Percentiles rank a stretch among this genome's conserved stretches.
These are phyloP conservation scores for Aspergillus novoparasiticus DNA, from an alignment of 2,329 filamentous ascomycete genomes.

Conservation along the genomic window DNA sequence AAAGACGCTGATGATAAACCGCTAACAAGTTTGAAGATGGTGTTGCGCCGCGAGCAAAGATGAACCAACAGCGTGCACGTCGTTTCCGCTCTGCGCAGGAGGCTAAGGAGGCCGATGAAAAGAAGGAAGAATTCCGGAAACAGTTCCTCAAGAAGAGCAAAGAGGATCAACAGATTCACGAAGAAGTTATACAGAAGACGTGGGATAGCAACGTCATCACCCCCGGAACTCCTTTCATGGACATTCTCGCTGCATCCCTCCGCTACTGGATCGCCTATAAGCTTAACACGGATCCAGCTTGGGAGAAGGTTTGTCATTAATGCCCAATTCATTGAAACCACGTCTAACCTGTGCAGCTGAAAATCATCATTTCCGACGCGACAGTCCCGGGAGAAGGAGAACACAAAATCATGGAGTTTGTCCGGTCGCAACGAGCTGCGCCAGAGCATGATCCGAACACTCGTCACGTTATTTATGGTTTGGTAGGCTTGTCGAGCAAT, in stretches of 20 bases:
- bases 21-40: constrained; percentile 64
- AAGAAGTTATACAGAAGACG: constrained; percentile 74
- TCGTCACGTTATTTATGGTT: constrained; percentile 93
- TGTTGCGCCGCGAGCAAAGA: constrained; percentile 95
- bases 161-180: constrained; percentile 63
- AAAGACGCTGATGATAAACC: neutral
- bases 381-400: constrained; percentile 97
- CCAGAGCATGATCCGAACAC: constrained; percentile 95
- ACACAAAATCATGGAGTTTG: constrained; percentile 99
- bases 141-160: constrained; percentile 76
- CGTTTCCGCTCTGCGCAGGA: constrained; percentile 94
- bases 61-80: constrained; percentile 98
- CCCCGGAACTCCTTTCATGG: constrained; percentile 98
- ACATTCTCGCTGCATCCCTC: constrained; percentile 84
- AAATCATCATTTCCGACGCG: constrained; percentile 97
- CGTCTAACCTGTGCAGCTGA: constrained; percentile 57
- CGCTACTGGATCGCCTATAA: constrained; percentile 98
- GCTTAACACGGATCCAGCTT: constrained; percentile 92
- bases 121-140: constrained; percentile 85
- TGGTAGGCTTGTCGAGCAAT: constrained; percentile 46
- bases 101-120: constrained; percentile 88
- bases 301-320: constrained; percentile 69
- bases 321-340: constrained; percentile 2
- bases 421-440: constrained; percentile 87
- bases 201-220: constrained; percentile 92